These are phyloP conservation scores for Aspergillus sp. DNA, from an alignment of 2,329 filamentous ascomycete genomes.

Conservation along the genomic window DNA sequence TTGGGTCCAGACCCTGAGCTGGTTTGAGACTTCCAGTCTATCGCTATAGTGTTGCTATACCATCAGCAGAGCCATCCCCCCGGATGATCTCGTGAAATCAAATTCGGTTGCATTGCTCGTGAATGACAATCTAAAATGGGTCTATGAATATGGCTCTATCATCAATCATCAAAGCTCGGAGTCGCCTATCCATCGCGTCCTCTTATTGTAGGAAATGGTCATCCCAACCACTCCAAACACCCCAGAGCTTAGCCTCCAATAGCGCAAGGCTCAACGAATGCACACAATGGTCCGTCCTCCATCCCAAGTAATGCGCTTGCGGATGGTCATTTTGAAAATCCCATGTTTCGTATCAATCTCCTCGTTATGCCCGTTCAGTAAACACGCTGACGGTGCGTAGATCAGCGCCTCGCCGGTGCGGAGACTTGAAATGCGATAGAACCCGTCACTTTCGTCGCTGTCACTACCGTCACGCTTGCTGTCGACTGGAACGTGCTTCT, in stretches of 20 bases:
- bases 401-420: slow-evolving; percentile 26
- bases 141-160: too few relatives aligned
- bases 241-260: too few relatives aligned
- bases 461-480: neutral
- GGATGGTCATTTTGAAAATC: slow-evolving; percentile 20
- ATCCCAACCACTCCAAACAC: neutral
- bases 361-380: slow-evolving; percentile 12
- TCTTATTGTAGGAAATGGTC: neutral
- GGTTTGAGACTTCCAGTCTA: too few relatives aligned
- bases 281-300: slow-evolving; percentile 22
- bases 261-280: slow-evolving; percentile 11
- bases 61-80: too few relatives aligned
- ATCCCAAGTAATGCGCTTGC: slow-evolving; percentile 26
- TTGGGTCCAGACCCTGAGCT: too few relatives aligned
- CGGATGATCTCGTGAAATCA: too few relatives aligned
- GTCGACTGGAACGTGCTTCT: slow-evolving; percentile 45
- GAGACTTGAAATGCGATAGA: slow-evolving; percentile 21
- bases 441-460: slow-evolving; percentile 8
- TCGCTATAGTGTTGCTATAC: too few relatives aligned
- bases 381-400: slow-evolving; percentile 22
- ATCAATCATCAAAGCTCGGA: too few relatives aligned
- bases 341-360: slow-evolving; percentile 17
- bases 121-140: too few relatives aligned
- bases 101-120: too few relatives aligned
- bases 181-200: neutral